Evolutionary conservation across 805 yeast genomes (phyloP).

Genomic region (Wickerhamiella sorbophila): DNA sequence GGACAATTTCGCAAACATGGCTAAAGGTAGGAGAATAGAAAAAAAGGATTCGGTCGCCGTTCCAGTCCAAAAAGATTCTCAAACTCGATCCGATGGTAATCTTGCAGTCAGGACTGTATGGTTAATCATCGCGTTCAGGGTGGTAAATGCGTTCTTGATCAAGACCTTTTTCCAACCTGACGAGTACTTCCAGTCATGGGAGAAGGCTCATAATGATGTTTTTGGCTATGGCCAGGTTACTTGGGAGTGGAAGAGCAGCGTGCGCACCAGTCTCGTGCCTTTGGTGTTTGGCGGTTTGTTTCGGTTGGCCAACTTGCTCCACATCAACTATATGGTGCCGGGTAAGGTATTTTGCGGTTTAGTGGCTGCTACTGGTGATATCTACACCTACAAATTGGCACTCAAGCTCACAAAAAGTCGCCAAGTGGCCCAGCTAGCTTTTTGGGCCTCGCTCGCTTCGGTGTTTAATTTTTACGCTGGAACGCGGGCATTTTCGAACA

Average conservation of each 20-base stretch:
- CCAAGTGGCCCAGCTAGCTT: conserved; percentile 20
- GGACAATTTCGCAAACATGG: neutral
- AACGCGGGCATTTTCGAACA: conserved; percentile 76
- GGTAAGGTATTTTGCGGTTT: conserved; percentile 63
- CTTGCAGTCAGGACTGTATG: neutral
- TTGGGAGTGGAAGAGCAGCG: conserved; percentile 82
- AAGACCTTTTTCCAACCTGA: conserved; percentile 88
- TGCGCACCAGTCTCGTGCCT: conserved; percentile 75
- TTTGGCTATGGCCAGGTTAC: conserved; percentile 74
- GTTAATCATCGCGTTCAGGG: conserved; percentile 24
- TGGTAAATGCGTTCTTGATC: conserved; percentile 48
- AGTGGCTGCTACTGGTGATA: conserved; percentile 61
- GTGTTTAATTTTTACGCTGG: conserved; percentile 72
- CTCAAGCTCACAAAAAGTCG: conserved; percentile 18
- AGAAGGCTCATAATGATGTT: conserved; percentile 69
- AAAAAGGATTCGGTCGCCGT: too few relatives aligned
- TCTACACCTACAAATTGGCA: conserved; percentile 38
- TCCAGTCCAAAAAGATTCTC: too few relatives aligned
- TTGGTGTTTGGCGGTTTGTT: conserved; percentile 43
- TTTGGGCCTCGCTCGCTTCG: conserved; percentile 41
- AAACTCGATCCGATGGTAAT: neutral
- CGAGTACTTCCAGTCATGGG: conserved; percentile 85
- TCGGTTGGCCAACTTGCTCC: conserved; percentile 23
- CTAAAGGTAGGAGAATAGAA: neutral
- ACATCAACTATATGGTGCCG: conserved; percentile 22